Evolutionary conservation across 1,139 yeast species (phyloP).

Genomic region (Torulaspora globosa): DNA sequence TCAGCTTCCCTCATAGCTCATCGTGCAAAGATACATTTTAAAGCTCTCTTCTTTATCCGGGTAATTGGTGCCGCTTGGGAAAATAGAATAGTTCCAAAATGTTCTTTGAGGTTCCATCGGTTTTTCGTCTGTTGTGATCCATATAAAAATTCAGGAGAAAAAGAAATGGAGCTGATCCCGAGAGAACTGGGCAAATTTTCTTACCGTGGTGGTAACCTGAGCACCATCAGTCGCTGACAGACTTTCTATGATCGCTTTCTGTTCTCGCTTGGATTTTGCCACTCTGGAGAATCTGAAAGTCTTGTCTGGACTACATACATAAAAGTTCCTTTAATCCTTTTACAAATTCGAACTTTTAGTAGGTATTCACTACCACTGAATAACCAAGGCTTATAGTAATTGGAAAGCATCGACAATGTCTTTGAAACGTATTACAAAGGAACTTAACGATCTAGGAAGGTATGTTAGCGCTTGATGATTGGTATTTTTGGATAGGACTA

Average conservation of each 20-base stretch:
- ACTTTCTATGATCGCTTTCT: neutral
- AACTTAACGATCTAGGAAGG: slow-evolving; percentile 91
- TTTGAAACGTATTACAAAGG: slow-evolving; percentile 92
- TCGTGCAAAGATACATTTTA: too few species aligned
- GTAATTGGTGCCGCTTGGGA: too few species aligned
- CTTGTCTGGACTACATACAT: neutral
- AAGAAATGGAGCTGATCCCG: slow-evolving; percentile 1
- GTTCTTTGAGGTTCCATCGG: neutral
- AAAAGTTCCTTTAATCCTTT: too few species aligned
- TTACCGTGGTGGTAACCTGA: neutral
- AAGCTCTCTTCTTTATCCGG: too few species aligned
- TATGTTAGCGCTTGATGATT: slow-evolving; percentile 42
- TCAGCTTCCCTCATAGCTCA: too few species aligned
- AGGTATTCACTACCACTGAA: too few species aligned
- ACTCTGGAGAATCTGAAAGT: slow-evolving; percentile 3
- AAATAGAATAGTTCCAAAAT: neutral
- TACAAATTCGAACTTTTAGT: too few species aligned
- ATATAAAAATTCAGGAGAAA: too few species aligned
- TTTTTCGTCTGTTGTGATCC: neutral
- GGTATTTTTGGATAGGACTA: neutral
- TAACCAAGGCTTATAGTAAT: neutral
- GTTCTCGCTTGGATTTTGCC: slow-evolving; percentile 8
- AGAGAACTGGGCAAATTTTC: neutral
- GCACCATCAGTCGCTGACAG: neutral
- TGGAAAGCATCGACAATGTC: slow-evolving; percentile 49